phyloP scores from a whole-genome alignment of 2,329 filamentous ascomycete genomes.

The Leptographium wingfieldii region DNA sequence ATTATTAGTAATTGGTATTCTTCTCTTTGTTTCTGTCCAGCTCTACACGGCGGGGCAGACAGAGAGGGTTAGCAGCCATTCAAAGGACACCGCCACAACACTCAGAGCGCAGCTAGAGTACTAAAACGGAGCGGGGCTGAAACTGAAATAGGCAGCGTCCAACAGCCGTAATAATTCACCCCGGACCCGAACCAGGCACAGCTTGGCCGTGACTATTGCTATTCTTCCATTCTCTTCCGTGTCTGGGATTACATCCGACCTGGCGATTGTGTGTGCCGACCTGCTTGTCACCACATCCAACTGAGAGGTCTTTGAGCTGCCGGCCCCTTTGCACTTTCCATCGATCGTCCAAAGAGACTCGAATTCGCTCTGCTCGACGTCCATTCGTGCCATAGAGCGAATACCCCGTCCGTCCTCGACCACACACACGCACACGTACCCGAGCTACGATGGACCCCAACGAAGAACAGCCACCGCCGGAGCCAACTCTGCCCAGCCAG shows the following conservation, averaged over 20 bases:
- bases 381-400: too few relatives aligned
- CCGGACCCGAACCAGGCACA: neutral
- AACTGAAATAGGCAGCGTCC: neutral
- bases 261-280: too few relatives aligned
- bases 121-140: neutral
- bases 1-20: conserved; percentile 5
- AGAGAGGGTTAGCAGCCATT: neutral
- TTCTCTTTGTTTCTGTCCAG: conserved; percentile 9
- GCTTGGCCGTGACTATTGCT: neutral
- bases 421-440: too few relatives aligned
- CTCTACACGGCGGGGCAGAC: conserved; percentile 1
- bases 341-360: too few relatives aligned
- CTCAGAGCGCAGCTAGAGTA: neutral
- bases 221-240: too few relatives aligned
- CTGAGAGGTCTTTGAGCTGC: too few relatives aligned
- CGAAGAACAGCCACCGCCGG: conserved; percentile 22
- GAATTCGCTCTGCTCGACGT: too few relatives aligned
- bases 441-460: conserved; percentile 31
- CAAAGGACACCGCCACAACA: neutral
- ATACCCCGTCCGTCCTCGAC: too few relatives aligned
- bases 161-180: neutral
- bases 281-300: too few relatives aligned
- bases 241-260: too few relatives aligned
- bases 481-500: conserved; percentile 14
- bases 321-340: too few relatives aligned